Evolutionary conservation across 179 eudicot species (phyloP).

Genomic region (Silene coronaria): DNA sequence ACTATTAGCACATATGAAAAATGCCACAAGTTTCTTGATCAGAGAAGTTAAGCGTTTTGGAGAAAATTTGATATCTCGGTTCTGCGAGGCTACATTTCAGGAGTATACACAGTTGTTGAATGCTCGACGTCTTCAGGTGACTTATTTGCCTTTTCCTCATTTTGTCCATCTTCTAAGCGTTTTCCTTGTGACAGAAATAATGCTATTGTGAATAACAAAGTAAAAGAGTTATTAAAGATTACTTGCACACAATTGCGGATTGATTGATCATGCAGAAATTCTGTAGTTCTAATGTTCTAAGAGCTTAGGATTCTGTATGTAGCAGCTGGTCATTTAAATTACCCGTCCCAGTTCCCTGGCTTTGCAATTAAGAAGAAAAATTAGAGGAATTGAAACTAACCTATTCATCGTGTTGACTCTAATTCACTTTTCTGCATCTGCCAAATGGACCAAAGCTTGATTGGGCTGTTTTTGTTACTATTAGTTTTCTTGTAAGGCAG

Average conservation of each 20-base stretch:
- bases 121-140: conserved; percentile 55
- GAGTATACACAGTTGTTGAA: conserved; percentile 47
- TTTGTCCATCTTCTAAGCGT: not conserved
- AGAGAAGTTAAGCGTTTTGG: conserved; percentile 34
- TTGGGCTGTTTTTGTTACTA: not conserved
- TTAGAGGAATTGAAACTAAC: not conserved
- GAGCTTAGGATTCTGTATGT: not conserved
- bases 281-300: not conserved
- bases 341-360: not conserved
- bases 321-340: not conserved
- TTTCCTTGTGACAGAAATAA: not conserved
- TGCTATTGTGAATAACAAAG: not conserved
- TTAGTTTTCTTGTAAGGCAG: not conserved
- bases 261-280: not conserved
- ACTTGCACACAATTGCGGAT: not conserved
- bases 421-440: not conserved
- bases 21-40: conserved; percentile 44
- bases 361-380: not conserved
- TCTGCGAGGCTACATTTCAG: conserved; percentile 41
- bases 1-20: conserved; percentile 49
- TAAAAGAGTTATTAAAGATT: not conserved
- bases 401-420: not conserved
- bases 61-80: conserved; percentile 36
- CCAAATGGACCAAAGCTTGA: not conserved
- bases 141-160: not conserved